These are phyloP conservation scores for Plantago rigida DNA, from an alignment of 305 asterid genomes.

Conservation along the genomic window DNA sequence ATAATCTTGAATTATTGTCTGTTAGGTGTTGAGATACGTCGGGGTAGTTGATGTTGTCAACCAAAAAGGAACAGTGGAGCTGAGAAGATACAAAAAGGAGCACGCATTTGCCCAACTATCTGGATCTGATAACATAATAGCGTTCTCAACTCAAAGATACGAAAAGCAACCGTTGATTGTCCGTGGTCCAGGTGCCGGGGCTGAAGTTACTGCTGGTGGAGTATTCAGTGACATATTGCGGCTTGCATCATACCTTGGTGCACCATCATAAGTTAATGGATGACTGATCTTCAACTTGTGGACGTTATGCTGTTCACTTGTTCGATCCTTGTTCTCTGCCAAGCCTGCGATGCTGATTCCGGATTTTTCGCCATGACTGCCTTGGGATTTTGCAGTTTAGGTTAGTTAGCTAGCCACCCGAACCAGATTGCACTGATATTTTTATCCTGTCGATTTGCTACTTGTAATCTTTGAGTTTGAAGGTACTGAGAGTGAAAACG, in stretches of 20 bases:
- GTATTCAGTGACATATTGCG: constrained; percentile 89
- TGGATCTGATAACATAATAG: constrained; percentile 90
- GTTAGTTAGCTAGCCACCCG: constrained; percentile 23
- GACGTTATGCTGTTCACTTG: constrained; percentile 12
- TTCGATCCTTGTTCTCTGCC: constrained; percentile 8
- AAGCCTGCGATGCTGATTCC: constrained; percentile 14
- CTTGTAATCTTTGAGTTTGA: neutral
- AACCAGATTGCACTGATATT: neutral
- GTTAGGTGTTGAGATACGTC: constrained; percentile 81
- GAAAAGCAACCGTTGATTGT: constrained; percentile 73
- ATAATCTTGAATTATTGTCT: neutral
- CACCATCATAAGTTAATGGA: constrained; percentile 56
- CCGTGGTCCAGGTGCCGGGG: constrained; percentile 99
- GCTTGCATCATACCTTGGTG: constrained; percentile 89
- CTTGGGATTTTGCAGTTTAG: constrained; percentile 29
- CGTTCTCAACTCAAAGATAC: constrained; percentile 88
- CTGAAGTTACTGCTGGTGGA: constrained; percentile 96
- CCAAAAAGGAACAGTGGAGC: constrained; percentile 67
- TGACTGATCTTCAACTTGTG: constrained; percentile 3
- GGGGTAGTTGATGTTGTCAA: constrained; percentile 84
- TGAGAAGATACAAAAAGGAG: constrained; percentile 67
- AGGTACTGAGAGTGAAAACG: neutral
- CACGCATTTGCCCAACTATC: constrained; percentile 91
- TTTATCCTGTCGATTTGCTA: neutral
- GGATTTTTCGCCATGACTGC: constrained; percentile 10